These are phyloP conservation scores for Edaphochlamys debaryana DNA, from an alignment of 139 green algal species.

Conservation along the genomic window DNA sequence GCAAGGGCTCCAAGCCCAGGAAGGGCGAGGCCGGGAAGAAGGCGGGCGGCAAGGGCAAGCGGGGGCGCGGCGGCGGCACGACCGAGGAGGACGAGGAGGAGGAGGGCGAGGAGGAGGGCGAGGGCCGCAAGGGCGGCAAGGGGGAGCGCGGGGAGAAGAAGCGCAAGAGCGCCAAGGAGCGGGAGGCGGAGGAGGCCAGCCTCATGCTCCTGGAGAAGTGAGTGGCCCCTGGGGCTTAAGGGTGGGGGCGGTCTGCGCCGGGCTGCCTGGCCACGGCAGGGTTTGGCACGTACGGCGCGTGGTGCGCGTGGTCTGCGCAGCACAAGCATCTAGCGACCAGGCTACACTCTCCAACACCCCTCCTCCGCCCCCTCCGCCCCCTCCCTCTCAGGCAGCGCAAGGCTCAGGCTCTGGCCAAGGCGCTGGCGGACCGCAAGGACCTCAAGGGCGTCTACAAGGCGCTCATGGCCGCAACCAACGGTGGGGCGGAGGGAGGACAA, in stretches of 20 bases:
- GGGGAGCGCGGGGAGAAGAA: not conserved
- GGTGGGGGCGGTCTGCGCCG: too few relatives aligned
- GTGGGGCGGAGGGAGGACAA: not conserved
- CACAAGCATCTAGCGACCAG: too few relatives aligned
- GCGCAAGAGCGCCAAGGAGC: conserved; percentile 7
- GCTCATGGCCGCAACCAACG: conserved; percentile 11
- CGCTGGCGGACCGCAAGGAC: conserved; percentile 27
- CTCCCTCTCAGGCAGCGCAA: conserved; percentile 19
- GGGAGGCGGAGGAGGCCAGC: not conserved
- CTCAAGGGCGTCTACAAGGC: conserved; percentile 34
- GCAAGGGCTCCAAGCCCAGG: not conserved
- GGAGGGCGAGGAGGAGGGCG: not conserved
- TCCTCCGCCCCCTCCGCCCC: too few relatives aligned
- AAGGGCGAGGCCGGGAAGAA: not conserved
- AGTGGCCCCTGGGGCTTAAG: not conserved
- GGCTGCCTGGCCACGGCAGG: too few relatives aligned
- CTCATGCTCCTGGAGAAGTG: conserved; percentile 2
- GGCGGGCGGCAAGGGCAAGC: not conserved
- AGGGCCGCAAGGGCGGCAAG: not conserved
- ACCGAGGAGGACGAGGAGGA: not conserved
- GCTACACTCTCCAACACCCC: too few relatives aligned
- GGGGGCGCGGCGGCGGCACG: not conserved
- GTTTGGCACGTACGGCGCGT: too few relatives aligned
- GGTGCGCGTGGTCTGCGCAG: too few relatives aligned
- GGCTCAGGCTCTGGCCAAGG: conserved; percentile 1